Conservation (phyloP, 2,329 filamentous ascomycete species). For the Fusarium azukiicola region DNA sequence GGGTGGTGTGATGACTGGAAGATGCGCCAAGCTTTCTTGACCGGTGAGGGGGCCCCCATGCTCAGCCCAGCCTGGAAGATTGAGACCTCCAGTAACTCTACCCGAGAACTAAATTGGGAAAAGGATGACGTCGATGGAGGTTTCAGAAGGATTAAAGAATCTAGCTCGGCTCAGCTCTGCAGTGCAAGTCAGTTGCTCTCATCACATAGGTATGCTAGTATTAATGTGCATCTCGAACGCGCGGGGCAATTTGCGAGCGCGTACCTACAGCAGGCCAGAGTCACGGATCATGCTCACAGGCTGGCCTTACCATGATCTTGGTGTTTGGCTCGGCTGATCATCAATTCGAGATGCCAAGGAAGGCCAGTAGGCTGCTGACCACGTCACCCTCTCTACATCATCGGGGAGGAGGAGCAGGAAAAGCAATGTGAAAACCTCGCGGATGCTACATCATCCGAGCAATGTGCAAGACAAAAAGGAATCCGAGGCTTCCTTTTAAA, state of each 20-base stretch:
- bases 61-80: too few relatives aligned
- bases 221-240: neutral
- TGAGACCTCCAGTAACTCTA: too few relatives aligned
- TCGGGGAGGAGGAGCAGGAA: neutral
- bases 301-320: neutral
- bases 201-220: neutral
- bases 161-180: too few relatives aligned
- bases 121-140: too few relatives aligned
- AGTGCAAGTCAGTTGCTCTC: neutral
- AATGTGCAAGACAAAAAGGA: neutral
- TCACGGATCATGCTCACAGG: neutral
- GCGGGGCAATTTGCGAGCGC: neutral
- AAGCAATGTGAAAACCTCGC: neutral
- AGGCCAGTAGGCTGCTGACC: neutral
- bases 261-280: neutral
- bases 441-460: neutral
- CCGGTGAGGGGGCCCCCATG: neutral
- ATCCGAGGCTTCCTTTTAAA: neutral
- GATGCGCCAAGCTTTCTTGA: neutral
- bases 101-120: too few relatives aligned
- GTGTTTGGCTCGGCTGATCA: neutral
- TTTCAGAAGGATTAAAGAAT: too few relatives aligned
- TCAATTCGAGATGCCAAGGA: neutral
- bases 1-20: conserved; percentile 1
- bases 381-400: neutral